Evolutionary conservation across 192 early-diverging fungal genomes (phyloP), one percentile per base, ranked within the genome.

Genomic region (Phycomyces blakesleeanus): DNA sequence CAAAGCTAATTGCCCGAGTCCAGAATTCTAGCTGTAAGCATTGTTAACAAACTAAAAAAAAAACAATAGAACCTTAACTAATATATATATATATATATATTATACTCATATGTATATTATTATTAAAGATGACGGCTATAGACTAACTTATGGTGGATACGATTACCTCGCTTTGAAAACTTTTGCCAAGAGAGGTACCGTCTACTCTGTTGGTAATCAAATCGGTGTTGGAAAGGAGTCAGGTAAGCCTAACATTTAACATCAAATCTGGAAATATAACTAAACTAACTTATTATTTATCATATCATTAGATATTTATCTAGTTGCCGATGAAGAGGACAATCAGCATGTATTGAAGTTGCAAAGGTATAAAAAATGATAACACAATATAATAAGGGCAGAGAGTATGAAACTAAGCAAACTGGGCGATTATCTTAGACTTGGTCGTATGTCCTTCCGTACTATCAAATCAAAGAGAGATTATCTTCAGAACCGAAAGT

Each of bases 141-240:
- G 94, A 51, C 81, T 99, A 59, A 95, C 97, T 25, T 99, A 99
- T 71, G 93, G 95, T 54, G 98, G 98, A n/a, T 99, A 96, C 81
- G 98, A 99, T 74, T 98, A 98, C 72, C 81, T 99, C 50, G 96
- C 98, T 0, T 81, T 99, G 37, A 93, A 91, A 72, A 93, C 98
- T 6, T 81, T 99, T 68, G 86, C 83, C 58, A 91, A 91, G 70
- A 84, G 95, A 47, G 92, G 91, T 10, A 79, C 85, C 1, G 87
- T 99, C 15, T 86, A 85, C 61, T 98, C 95, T 24, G 95, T 99
- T 5, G 98, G 98, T 18, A 97, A 98, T 79, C 95, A 98, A 79
- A 98, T 99, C 70, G 98, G 98, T 73, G 95, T 99, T 7, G 98
- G 98, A 50, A 99, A 99, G 75, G 98, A 99, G 76, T 97, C 96